phyloP scores from a whole-genome alignment of 2,329 filamentous ascomycete species.

The Bipolaris gigantea region DNA sequence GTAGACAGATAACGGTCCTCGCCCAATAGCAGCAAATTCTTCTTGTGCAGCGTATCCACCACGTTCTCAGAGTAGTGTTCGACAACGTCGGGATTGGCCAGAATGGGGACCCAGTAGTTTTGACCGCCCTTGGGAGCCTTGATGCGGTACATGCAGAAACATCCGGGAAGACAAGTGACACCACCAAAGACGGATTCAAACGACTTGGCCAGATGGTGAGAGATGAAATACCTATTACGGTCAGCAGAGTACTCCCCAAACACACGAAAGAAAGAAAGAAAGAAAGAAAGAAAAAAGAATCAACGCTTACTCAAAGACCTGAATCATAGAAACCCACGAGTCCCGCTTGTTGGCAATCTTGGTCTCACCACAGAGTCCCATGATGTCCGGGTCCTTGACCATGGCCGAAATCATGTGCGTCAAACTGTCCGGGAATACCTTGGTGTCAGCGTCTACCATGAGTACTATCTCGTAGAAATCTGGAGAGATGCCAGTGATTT shows the following conservation, averaged over 20 bases:
- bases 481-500: constrained; percentile 95
- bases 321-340: constrained; percentile 95
- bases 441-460: constrained; percentile 99
- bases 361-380: constrained; percentile 97
- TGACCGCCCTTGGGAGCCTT: constrained; percentile 97
- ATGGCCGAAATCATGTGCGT: constrained; percentile 99
- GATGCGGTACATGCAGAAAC: constrained; percentile 99
- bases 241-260: constrained; percentile 32
- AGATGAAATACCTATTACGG: constrained; percentile 78
- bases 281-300: too few species aligned
- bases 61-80: constrained; percentile 99
- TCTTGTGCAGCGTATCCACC: constrained; percentile 96
- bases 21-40: constrained; percentile 87
- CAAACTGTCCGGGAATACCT: constrained; percentile 96
- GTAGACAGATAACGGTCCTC: constrained; percentile 96
- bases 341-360: constrained; percentile 99
- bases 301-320: constrained; percentile 81
- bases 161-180: constrained; percentile 96
- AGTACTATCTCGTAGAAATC: constrained; percentile 98
- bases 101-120: constrained; percentile 99
- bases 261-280: too few species aligned
- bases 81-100: constrained; percentile 97
- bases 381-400: constrained; percentile 98
- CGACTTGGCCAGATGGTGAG: constrained; percentile 92
- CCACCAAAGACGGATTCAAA: constrained; percentile 99